phyloP scores from a whole-genome alignment of 2,329 filamentous ascomycete species.

The Sarocladium brachiariae region DNA sequence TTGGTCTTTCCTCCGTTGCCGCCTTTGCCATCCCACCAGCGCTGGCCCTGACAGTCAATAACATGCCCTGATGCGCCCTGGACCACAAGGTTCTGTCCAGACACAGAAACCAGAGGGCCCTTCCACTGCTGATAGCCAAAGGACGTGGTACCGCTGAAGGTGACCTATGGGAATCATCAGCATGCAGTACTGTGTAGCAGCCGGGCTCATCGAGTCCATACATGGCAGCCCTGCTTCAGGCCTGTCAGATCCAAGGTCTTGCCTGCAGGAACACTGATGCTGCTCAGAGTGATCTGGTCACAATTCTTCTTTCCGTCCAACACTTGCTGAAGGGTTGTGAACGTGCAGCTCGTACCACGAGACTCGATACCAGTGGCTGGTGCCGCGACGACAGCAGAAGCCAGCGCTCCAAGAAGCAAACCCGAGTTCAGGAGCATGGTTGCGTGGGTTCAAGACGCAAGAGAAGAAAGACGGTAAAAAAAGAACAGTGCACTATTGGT shows the following conservation, averaged over 20 bases:
- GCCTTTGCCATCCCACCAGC: slow-evolving; percentile 54
- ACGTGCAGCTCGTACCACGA: slow-evolving; percentile 38
- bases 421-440: slow-evolving; percentile 15
- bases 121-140: slow-evolving; percentile 61
- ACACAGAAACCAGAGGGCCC: slow-evolving; percentile 56
- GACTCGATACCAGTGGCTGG: slow-evolving; percentile 12
- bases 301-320: slow-evolving; percentile 43
- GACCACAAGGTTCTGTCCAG: slow-evolving; percentile 49
- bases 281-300: slow-evolving; percentile 44
- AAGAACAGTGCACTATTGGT: too few species aligned
- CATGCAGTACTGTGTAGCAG: too few species aligned
- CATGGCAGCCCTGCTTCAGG: slow-evolving; percentile 39
- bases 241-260: slow-evolving; percentile 51
- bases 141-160: slow-evolving; percentile 59
- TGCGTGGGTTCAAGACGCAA: background rate
- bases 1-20: slow-evolving; percentile 50
- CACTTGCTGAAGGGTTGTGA: slow-evolving; percentile 42
- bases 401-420: slow-evolving; percentile 22
- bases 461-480: background rate
- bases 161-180: slow-evolving; percentile 27
- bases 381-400: slow-evolving; percentile 18
- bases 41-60: slow-evolving; percentile 46
- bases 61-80: slow-evolving; percentile 40
- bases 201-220: background rate
- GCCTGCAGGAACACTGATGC: slow-evolving; percentile 50